Evolutionary conservation across 2,329 filamentous ascomycete genomes (phyloP), one percentile per base, ranked within the genome.

Genomic region (Cytospora mali): DNA sequence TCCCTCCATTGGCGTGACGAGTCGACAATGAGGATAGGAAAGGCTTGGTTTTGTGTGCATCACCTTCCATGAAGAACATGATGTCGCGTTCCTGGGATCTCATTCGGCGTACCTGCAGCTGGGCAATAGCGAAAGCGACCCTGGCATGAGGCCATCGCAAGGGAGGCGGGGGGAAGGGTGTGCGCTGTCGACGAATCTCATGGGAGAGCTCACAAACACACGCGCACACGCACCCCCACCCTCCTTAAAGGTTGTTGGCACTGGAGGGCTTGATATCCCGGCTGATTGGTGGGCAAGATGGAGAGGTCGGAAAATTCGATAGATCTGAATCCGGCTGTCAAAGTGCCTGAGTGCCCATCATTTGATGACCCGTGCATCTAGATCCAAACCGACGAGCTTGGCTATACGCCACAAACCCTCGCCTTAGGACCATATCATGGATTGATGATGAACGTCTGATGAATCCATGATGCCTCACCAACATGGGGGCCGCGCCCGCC

Each of bases 61-160:
- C 42, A 6, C 5, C 11, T 9, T 23, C 6, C n/a, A n/a, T n/a
- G n/a, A 23, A 2, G 18, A 46, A 7, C 16, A 6, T 7, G 35
- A 18, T 39, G 10, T 51, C 29, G 16, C 33, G 14, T 29, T 49
- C 33, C 59, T 27, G 48, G 28, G 33, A 58, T 39, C 55, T 55
- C 54, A 62, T 55, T 64, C 55, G 59, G 55, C 55, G 62, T 62
- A 64, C 62, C 62, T 64, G 62, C 62, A 64, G 62, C 62, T 54
- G 21, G 33, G 46, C 31, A 21, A 39, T 53, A 33, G 53, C 58
- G 27, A 55, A 21, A 11, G 23, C 39, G 23, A 6, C 16, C 25
- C n/a, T 18, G 50, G 48, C 50, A 21, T 31, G 52, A 50, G 14
- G 28, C 33, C 33, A 35, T 21, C 21, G 18, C 29, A 16, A 11